Evolutionary conservation across 768 basidiomycete species (phyloP), one percentile per base, ranked within the genome.

Genomic region (Termitomyces sp.): DNA sequence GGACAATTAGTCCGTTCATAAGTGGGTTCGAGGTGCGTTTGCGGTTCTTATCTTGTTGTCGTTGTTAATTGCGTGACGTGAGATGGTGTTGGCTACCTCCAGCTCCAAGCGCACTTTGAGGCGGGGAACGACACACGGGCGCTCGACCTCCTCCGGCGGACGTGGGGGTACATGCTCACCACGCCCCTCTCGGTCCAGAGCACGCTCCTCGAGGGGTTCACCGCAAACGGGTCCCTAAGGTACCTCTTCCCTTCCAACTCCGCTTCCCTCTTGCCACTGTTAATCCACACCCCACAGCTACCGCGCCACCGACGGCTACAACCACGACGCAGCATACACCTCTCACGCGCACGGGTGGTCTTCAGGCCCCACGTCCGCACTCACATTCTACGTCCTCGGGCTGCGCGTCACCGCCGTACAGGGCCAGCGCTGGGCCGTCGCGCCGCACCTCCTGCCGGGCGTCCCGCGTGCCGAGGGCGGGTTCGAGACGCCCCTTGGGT

Each of bases 341-440:
- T 81, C 78, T n/a, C 82, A 84, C 63, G 69, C 81, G 1, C 83
- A 85, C 61, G 82, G 82, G 5, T 85, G 83, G 83, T 80, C 78
- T 57, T 71, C 81, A 0, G 83, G 82, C 0, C 80, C 83, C 0
- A 85, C 83, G 0, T 78, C 80, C 5, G 81, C 82, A 5, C 69
- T 84, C 12, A 82, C 82, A 2, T 80, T 79, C 68, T 83, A 82
- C 64, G 74, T 84, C 31, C 73, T 82, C 13, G 83, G 83, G n/a
- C 68, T 85, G 12, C 74, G 71, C 15, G 71, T 84, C 24, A 80
- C 78, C 0, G 67, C 77, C 5, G 75, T 77, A 0, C 72, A 78
- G 61, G 83, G 83, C 2, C 51, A 60, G n/a, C 73, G 72, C 0
- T 85, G 82, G 82, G 59, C 64, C 0, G 55, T 85, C 20, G 73